A percentile compares a stretch with the other conserved stretches of the same genome.
Evolutionary conservation across 306 rosid species (phyloP).

Genomic region (Sindora glabra): DNA sequence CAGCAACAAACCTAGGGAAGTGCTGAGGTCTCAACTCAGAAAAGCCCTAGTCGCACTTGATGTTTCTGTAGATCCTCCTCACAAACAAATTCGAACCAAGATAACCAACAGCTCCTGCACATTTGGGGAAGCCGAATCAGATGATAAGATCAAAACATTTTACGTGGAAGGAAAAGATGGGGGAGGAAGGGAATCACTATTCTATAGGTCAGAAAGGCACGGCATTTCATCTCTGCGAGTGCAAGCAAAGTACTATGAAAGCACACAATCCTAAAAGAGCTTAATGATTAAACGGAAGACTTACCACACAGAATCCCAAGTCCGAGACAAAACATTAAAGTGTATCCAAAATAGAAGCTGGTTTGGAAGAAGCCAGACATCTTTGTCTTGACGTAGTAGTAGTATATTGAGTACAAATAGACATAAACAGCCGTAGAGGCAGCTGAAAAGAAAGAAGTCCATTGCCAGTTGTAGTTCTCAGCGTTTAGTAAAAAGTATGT

Average conservation of each 20-base stretch:
- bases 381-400: constrained; percentile 95
- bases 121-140: constrained; percentile 5
- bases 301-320: constrained; percentile 96
- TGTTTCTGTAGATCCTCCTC: constrained; percentile 98
- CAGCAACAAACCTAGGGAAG: constrained; percentile 27
- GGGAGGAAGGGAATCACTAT: background rate
- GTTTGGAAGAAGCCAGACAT: constrained; percentile 99
- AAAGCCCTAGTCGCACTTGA: constrained; percentile 82
- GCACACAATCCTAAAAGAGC: background rate
- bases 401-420: constrained; percentile 86
- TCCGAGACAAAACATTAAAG: constrained; percentile 96
- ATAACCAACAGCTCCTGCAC: constrained; percentile 93
- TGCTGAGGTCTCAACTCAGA: constrained; percentile 32
- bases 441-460: constrained; percentile 99
- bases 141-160: background rate
- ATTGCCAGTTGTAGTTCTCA: constrained; percentile 99
- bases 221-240: background rate
- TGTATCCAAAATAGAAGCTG: constrained; percentile 98
- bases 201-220: background rate
- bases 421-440: constrained; percentile 96
- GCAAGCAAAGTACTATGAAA: too few relatives aligned
- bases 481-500: constrained; percentile 95
- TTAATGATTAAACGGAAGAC: constrained; percentile 22
- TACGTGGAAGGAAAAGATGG: background rate
- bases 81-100: constrained; percentile 94